These are phyloP conservation scores for Millerozyma acaciae DNA, from an alignment of 805 yeast species.

Conservation along the genomic window DNA sequence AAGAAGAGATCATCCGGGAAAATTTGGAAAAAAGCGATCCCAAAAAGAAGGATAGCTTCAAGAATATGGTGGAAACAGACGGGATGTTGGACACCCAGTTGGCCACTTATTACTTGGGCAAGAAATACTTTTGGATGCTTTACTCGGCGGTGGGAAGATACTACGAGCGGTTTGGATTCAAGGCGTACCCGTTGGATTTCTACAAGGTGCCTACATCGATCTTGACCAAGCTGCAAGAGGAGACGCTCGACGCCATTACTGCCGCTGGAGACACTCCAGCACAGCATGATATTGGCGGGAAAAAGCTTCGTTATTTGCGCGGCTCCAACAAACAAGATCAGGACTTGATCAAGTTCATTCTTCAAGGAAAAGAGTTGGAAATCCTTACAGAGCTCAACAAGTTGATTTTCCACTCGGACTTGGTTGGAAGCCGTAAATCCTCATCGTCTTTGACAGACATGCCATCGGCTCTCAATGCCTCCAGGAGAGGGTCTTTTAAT, in stretches of 20 bases:
- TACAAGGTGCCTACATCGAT: constrained; percentile 26
- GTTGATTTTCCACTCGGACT: constrained; percentile 29
- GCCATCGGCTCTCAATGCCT: constrained; percentile 17
- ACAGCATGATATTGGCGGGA: constrained; percentile 18
- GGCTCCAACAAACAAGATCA: constrained; percentile 21
- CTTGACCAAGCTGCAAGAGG: constrained; percentile 11
- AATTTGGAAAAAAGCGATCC: constrained; percentile 20
- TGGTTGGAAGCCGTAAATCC: constrained; percentile 26
- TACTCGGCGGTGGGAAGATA: constrained; percentile 74
- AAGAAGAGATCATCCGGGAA: constrained; percentile 24
- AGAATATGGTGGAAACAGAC: constrained; percentile 26
- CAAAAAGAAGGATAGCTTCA: constrained; percentile 26
- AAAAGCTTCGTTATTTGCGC: constrained; percentile 24
- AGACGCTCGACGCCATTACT: not conserved
- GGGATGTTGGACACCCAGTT: constrained; percentile 26
- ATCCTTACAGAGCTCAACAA: constrained; percentile 35
- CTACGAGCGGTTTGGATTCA: constrained; percentile 62
- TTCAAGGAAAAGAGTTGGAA: constrained; percentile 33
- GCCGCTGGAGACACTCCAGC: not conserved
- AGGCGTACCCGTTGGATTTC: constrained; percentile 31
- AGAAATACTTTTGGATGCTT: constrained; percentile 41
- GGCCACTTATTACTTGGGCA: constrained; percentile 31
- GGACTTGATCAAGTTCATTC: constrained; percentile 27
- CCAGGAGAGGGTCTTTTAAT: constrained; percentile 17
- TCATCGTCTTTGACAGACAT: constrained; percentile 32